A percentile compares a stretch with the other conserved stretches of the same genome.
Evolutionary conservation across 2,329 filamentous ascomycete species (phyloP).

Genomic region (Diplodia mutila): DNA sequence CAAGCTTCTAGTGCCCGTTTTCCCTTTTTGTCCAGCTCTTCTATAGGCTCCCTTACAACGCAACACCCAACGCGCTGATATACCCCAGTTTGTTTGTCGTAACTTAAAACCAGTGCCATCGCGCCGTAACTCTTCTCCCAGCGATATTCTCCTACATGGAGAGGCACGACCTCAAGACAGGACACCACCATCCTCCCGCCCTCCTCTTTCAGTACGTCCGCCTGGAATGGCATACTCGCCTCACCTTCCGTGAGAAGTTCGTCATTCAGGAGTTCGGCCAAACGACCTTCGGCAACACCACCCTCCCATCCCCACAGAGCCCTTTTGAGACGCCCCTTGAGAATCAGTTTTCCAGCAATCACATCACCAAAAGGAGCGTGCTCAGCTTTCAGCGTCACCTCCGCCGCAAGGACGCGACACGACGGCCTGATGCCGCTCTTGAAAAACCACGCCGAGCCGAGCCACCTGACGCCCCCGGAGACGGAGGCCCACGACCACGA

Average conservation of each 20-base stretch:
- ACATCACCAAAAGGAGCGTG: not conserved
- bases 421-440: not conserved
- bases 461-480: not conserved
- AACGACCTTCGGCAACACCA: accelerated
- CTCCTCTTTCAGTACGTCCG: not conserved
- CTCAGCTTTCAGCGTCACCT: not conserved
- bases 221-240: accelerated
- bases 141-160: not conserved
- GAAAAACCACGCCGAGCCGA: accelerated
- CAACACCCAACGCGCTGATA: not conserved
- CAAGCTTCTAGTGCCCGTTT: not conserved
- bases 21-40: not conserved
- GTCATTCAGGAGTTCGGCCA: not conserved
- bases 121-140: not conserved
- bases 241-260: not conserved
- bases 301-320: not conserved
- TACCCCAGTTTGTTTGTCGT: not conserved
- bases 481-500: not conserved
- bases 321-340: not conserved
- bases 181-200: not conserved
- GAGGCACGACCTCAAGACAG: not conserved
- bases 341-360: not conserved
- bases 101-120: not conserved
- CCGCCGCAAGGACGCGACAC: not conserved
- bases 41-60: accelerated